Base-by-base conservation (phyloP, 192 early-diverging fungal genomes). In the Entomortierella beljakovae region DNA sequence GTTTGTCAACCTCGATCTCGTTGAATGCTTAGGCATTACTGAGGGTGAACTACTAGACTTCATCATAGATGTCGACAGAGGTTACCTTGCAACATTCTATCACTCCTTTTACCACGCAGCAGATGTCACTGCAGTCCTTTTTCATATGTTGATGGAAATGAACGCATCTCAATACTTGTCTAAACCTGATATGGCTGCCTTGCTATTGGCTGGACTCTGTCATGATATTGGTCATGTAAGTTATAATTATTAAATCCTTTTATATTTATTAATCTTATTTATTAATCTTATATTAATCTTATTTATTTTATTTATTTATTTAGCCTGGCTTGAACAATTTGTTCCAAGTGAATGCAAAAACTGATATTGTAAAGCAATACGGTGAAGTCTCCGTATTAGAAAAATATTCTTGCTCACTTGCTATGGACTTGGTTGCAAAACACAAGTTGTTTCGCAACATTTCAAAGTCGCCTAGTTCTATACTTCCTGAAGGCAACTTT, bases 71-170 rank as follows among this genome's bases (percentile, higher is more conserved):
- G 89, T 98, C n/a, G 91, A 93, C 55, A 66, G 85, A 25, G 92
- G 92, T 33, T 98, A 98, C 77, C 76, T 84, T n/a, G 79, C 87
- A 8, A 94, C 93, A 55, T 93, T 94, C 6, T 98, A 98, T 57
- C 96, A 98, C 71, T 94, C 93, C 6, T 98, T 96, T 67, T 92
- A 92, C 79, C 96, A 98, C 63, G 95, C 95, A 13, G 88, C 94
- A 1, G 96, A 98, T 84, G 96, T 98, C 0, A 90, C 92, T 0
- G 87, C 90, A 35, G 93, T 96, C 62, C 85, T 96, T 7, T 94
- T 90, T 76, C 92, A 93, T 54, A 89, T 94, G 76, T 81, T 97
- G 5, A 83, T 71, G 25, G 89, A 92, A 28, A 85, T 94, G 71
- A 88, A 83, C 37, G 87, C 92, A 0, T 82, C 84, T 2, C 87